Percentiles rank a stretch among this genome's conserved stretches.
Evolutionary conservation across 805 yeast species (phyloP).

Genomic region (Naumovozyma dairenensis): DNA sequence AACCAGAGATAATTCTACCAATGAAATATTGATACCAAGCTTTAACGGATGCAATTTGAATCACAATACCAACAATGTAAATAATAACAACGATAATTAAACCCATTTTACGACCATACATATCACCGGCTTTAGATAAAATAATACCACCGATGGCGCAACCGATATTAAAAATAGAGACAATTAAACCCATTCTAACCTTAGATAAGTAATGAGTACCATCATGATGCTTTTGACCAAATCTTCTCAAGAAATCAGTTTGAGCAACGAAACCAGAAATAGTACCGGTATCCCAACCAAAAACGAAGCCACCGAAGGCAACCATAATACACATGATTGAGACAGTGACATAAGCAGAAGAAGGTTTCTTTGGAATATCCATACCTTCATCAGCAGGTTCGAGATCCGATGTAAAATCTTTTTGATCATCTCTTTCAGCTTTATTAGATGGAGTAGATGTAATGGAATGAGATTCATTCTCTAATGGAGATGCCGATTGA

Average conservation of each 20-base stretch:
- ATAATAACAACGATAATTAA: slow-evolving; percentile 43
- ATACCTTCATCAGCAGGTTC: slow-evolving; percentile 1
- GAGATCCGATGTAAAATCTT: slow-evolving; percentile 2
- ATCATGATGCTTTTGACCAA: slow-evolving; percentile 36
- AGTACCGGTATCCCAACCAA: slow-evolving; percentile 75
- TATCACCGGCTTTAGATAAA: slow-evolving; percentile 47
- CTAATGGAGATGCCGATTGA: slow-evolving; percentile 10
- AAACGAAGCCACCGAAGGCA: slow-evolving; percentile 31
- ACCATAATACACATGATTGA: slow-evolving; percentile 16
- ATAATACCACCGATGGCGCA: slow-evolving; percentile 62
- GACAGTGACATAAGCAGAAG: slow-evolving; percentile 21
- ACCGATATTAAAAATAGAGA: slow-evolving; percentile 53
- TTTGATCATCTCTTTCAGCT: slow-evolving; percentile 21
- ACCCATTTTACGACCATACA: slow-evolving; percentile 50
- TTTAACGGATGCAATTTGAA: slow-evolving; percentile 44
- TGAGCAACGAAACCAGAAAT: slow-evolving; percentile 54
- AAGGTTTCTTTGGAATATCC: slow-evolving; percentile 22
- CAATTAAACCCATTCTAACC: slow-evolving; percentile 44
- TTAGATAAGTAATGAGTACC: slow-evolving; percentile 39
- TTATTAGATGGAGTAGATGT: slow-evolving; percentile 26
- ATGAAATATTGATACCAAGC: slow-evolving; percentile 62
- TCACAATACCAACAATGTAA: slow-evolving; percentile 49
- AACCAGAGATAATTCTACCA: slow-evolving; percentile 35
- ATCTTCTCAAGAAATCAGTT: slow-evolving; percentile 44
- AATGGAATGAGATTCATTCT: slow-evolving; percentile 14